Percentiles rank a stretch among this genome's conserved stretches.
Conservation (phyloP, 1,139 yeast species). For the Saccharomycopsis hybrid region DNA sequence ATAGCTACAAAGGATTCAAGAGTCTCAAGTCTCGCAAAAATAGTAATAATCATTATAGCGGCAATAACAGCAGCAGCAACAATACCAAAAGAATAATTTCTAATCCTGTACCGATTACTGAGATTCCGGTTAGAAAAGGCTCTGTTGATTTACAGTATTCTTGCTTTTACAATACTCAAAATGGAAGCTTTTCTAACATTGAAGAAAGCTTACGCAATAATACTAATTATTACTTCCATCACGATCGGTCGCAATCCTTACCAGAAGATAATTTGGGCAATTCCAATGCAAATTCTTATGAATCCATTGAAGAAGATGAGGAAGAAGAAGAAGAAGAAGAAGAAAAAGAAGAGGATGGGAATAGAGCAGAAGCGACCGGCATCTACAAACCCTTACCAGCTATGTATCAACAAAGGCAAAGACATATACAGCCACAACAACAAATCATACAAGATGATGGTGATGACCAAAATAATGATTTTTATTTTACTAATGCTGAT, state of each 20-base stretch:
- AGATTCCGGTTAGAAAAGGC: conserved; percentile 18
- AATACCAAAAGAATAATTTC: conserved; percentile 12
- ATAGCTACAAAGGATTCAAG: conserved; percentile 1
- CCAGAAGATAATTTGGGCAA: neutral
- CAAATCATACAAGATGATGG: conserved; percentile 4
- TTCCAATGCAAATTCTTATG: neutral
- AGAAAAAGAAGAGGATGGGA: too few relatives aligned
- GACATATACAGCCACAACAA: neutral
- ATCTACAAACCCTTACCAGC: neutral
- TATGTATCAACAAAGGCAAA: neutral
- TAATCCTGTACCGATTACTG: conserved; percentile 21
- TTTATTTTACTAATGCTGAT: conserved; percentile 12
- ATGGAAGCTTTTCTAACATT: neutral
- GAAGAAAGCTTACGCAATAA: conserved; percentile 10
- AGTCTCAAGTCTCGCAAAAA: neutral
- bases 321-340: neutral
- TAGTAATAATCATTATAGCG: too few relatives aligned
- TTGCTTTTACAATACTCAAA: neutral
- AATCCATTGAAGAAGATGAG: conserved; percentile 8
- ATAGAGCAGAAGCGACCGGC: neutral
- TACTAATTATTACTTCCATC: conserved; percentile 16
- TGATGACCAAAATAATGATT: conserved; percentile 2
- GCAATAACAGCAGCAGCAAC: too few relatives aligned
- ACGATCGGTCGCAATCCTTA: conserved; percentile 7
- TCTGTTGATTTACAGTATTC: conserved; percentile 16